These are phyloP conservation scores for Plasmodium inui DNA, from an alignment of 169 alveolate species.

Conservation along the genomic window DNA sequence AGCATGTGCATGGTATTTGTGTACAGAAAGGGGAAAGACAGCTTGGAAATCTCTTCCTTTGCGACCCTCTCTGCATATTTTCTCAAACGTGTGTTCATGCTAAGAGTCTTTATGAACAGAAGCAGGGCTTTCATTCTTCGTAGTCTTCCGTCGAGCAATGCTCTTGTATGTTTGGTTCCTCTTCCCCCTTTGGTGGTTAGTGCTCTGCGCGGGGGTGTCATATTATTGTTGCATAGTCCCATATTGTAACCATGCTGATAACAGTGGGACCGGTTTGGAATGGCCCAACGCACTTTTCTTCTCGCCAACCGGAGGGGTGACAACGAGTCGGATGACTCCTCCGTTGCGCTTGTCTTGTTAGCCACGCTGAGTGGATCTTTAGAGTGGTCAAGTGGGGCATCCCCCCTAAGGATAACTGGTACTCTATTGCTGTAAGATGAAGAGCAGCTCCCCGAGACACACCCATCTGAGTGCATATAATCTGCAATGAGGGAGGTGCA, in stretches of 20 bases:
- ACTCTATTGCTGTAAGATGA: background rate
- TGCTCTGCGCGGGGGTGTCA: background rate
- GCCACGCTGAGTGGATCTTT: background rate
- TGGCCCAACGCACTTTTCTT: background rate
- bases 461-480: slow-evolving; percentile 16
- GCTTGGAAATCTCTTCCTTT: slow-evolving; percentile 40
- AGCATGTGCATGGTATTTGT: slow-evolving; percentile 53
- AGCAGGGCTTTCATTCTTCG: slow-evolving; percentile 29
- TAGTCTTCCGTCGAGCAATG: slow-evolving; percentile 30
- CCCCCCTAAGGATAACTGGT: background rate
- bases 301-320: background rate
- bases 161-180: background rate
- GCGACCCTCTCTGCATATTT: slow-evolving; percentile 35
- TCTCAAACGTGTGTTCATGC: slow-evolving; percentile 36
- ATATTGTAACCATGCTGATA: background rate
- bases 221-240: background rate
- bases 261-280: background rate
- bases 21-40: slow-evolving; percentile 59
- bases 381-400: background rate
- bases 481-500: slow-evolving; percentile 50
- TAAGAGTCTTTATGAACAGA: slow-evolving; percentile 25
- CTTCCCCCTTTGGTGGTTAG: background rate
- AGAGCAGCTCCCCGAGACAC: background rate
- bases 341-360: background rate
- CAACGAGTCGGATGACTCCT: background rate